Conservation (phyloP, 257 asterid species). For the Echium plantagineum region DNA sequence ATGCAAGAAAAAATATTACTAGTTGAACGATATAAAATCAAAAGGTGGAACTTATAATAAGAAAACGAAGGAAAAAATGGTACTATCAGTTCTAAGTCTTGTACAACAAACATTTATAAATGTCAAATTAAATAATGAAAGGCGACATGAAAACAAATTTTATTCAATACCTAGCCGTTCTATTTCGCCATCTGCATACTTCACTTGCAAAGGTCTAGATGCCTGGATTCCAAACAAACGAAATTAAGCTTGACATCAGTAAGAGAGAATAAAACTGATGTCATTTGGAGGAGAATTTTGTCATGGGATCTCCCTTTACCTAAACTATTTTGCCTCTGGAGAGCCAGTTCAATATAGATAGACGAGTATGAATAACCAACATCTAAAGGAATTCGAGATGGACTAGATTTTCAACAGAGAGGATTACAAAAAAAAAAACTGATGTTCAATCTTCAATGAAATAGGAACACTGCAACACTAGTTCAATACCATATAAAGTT, state of each 20-base stretch:
- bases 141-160: slow-evolving; percentile 8
- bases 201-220: slow-evolving; percentile 92
- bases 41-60: slow-evolving; percentile 3
- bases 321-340: too few species aligned
- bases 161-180: slow-evolving; percentile 80
- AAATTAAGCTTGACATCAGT: slow-evolving; percentile 21
- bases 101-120: neutral
- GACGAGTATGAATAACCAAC: too few species aligned
- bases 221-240: slow-evolving; percentile 56
- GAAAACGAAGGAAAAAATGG: slow-evolving; percentile 1
- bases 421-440: too few species aligned
- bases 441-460: too few species aligned
- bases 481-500: neutral
- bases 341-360: too few species aligned
- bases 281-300: too few species aligned
- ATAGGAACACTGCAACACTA: neutral
- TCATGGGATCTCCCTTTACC: too few species aligned
- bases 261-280: slow-evolving; percentile 6
- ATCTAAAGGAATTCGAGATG: too few species aligned
- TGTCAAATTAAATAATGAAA: slow-evolving; percentile 8
- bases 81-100: slow-evolving; percentile 2
- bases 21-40: neutral
- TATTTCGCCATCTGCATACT: slow-evolving; percentile 99
- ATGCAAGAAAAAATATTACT: slow-evolving; percentile 6
- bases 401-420: too few species aligned